These are phyloP conservation scores for Brassica rapa DNA, from an alignment of 345 rosid species.

Conservation along the genomic window DNA sequence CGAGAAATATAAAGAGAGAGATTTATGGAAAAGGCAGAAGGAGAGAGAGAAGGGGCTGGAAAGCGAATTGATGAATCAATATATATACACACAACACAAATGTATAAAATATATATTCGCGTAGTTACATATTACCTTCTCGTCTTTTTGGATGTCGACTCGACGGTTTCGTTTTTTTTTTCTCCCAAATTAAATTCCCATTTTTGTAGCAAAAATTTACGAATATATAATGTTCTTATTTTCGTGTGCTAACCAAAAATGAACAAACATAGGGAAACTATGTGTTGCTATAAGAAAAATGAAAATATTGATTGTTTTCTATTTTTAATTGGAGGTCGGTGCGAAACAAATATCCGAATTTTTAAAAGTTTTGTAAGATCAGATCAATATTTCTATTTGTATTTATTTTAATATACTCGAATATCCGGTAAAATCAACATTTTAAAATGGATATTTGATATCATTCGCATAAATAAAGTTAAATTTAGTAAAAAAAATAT, in stretches of 20 bases:
- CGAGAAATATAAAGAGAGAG: slow-evolving; percentile 10
- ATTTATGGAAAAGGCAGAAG: slow-evolving; percentile 30
- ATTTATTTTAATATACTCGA: too few species aligned
- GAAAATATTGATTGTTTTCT: not conserved
- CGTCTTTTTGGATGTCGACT: slow-evolving; percentile 42
- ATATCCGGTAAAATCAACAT: too few species aligned
- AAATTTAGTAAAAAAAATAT: not conserved
- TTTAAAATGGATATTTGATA: not conserved
- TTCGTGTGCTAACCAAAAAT: slow-evolving; percentile 1
- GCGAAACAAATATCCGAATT: not conserved
- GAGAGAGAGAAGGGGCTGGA: slow-evolving; percentile 38
- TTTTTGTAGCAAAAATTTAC: not conserved
- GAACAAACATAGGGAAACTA: slow-evolving; percentile 1
- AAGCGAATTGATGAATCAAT: slow-evolving; percentile 28
- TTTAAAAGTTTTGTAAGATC: not conserved
- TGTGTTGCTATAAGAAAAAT: not conserved
- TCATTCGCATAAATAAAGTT: not conserved
- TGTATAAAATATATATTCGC: not conserved
- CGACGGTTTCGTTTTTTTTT: slow-evolving; percentile 39
- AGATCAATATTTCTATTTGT: not conserved
- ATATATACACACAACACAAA: not conserved
- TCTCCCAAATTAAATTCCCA: not conserved
- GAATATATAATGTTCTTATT: not conserved
- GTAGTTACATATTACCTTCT: slow-evolving; percentile 32
- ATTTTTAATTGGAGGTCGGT: not conserved